Conservation (phyloP, 116 monocot species). For the Dioscorea cayenensis region DNA sequence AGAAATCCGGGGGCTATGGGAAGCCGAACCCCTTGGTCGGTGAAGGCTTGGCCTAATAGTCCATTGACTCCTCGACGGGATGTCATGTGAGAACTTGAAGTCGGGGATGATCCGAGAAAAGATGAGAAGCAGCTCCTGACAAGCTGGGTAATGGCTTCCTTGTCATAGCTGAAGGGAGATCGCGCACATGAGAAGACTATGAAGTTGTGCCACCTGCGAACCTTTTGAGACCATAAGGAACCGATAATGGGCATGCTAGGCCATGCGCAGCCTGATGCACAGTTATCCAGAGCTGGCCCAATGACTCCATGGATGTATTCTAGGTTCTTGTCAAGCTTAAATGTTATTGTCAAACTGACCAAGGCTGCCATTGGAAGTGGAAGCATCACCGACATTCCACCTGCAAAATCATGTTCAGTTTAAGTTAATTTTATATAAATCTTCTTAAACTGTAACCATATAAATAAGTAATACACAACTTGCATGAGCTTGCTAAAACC, state of each 20-base stretch:
- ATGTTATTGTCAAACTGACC: constrained; percentile 84
- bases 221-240: constrained; percentile 84
- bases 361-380: constrained; percentile 92
- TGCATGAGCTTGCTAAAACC: too few relatives aligned
- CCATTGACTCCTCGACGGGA: constrained; percentile 38
- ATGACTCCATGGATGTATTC: constrained; percentile 63
- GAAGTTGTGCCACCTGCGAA: constrained; percentile 82
- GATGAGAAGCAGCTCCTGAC: constrained; percentile 73
- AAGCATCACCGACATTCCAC: constrained; percentile 56
- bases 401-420: constrained; percentile 26
- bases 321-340: constrained; percentile 70
- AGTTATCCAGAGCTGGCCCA: constrained; percentile 77
- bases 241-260: constrained; percentile 89
- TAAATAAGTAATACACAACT: background rate
- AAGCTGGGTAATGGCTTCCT: constrained; percentile 55
- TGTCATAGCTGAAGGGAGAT: constrained; percentile 60
- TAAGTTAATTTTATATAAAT: background rate
- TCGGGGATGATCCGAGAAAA: constrained; percentile 39
- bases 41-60: constrained; percentile 51
- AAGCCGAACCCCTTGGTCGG: constrained; percentile 20
- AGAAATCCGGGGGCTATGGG: constrained; percentile 64
- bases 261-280: constrained; percentile 64
- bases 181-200: constrained; percentile 65
- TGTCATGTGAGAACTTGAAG: constrained; percentile 10
- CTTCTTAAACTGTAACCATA: background rate